Percentiles rank a stretch among this genome's conserved stretches.
phyloP scores from a whole-genome alignment of 2,329 filamentous ascomycete species.

The Penicillium sumatraense region DNA sequence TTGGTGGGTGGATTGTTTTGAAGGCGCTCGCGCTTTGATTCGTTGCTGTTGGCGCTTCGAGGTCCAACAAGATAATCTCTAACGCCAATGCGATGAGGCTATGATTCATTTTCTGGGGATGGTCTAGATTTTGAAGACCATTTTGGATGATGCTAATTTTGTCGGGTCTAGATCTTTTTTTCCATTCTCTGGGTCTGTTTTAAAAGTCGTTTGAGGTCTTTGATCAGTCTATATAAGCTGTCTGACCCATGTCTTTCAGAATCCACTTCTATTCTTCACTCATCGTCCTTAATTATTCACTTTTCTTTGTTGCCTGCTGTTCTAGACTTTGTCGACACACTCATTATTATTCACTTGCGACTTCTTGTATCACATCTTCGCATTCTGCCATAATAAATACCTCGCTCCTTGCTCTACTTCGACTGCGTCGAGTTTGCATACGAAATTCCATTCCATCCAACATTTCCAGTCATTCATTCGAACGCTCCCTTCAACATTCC shows the following conservation, averaged over 20 bases:
- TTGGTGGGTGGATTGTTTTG: background rate
- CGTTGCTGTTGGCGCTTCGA: slow-evolving; percentile 8
- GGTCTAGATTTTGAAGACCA: slow-evolving; percentile 5
- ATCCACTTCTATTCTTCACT: slow-evolving; percentile 1
- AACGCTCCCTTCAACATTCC: background rate
- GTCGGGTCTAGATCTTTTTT: slow-evolving; percentile 17
- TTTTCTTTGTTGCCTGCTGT: slow-evolving; percentile 3
- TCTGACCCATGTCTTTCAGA: background rate
- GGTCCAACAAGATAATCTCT: background rate
- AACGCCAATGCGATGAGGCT: background rate
- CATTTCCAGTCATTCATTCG: background rate
- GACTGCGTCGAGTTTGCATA: background rate
- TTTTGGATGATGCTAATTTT: slow-evolving; percentile 17
- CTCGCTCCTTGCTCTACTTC: background rate
- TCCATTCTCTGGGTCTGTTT: background rate
- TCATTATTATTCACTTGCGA: background rate
- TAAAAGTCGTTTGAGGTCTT: background rate
- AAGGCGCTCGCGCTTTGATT: background rate
- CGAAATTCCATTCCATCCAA: background rate
- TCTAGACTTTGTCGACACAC: background rate
- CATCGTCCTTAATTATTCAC: slow-evolving; percentile 9
- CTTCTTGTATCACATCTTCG: background rate
- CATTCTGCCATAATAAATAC: background rate
- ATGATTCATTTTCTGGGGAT: slow-evolving; percentile 1
- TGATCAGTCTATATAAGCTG: slow-evolving; percentile 6